Evolutionary conservation across 1,139 yeast species (phyloP).

Genomic region (Yamadazyma sp.): DNA sequence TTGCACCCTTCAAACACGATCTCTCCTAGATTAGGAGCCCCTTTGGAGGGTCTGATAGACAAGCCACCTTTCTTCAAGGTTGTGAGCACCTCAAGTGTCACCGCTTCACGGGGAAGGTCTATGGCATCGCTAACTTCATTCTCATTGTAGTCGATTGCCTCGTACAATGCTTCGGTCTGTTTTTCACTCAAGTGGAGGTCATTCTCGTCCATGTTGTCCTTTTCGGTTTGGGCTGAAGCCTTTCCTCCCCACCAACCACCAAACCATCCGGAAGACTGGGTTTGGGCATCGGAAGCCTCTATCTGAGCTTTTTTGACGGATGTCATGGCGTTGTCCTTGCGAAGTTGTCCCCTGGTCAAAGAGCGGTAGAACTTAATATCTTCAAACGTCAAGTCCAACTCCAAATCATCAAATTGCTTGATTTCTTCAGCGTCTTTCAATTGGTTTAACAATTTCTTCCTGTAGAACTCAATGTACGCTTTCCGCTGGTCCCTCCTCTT

Average conservation of each 20-base stretch:
- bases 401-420: slow-evolving; percentile 51
- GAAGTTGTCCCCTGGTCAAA: slow-evolving; percentile 65
- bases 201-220: slow-evolving; percentile 14
- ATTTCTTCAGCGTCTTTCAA: slow-evolving; percentile 35
- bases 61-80: slow-evolving; percentile 77
- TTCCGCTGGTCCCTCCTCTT: slow-evolving; percentile 71
- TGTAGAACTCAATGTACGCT: slow-evolving; percentile 71
- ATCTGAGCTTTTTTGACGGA: slow-evolving; percentile 14
- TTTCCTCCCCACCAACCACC: slow-evolving; percentile 58
- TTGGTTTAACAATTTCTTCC: slow-evolving; percentile 41
- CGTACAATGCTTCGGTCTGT: slow-evolving; percentile 81
- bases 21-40: slow-evolving; percentile 60
- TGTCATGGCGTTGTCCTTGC: slow-evolving; percentile 48
- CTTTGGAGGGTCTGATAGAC: slow-evolving; percentile 48
- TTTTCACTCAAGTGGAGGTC: slow-evolving; percentile 49
- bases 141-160: slow-evolving; percentile 91
- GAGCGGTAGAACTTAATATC: slow-evolving; percentile 86
- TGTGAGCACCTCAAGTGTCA: slow-evolving; percentile 65
- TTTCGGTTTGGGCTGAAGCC: slow-evolving; percentile 7
- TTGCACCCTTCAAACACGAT: slow-evolving; percentile 81
- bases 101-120: slow-evolving; percentile 73
- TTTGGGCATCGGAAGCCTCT: slow-evolving; percentile 2
- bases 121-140: slow-evolving; percentile 51
- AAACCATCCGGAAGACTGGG: slow-evolving; percentile 48
- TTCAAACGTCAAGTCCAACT: slow-evolving; percentile 63